phyloP scores from a whole-genome alignment of 1,284 basidiomycete genomes.

The Pseudozyma thailandica region DNA sequence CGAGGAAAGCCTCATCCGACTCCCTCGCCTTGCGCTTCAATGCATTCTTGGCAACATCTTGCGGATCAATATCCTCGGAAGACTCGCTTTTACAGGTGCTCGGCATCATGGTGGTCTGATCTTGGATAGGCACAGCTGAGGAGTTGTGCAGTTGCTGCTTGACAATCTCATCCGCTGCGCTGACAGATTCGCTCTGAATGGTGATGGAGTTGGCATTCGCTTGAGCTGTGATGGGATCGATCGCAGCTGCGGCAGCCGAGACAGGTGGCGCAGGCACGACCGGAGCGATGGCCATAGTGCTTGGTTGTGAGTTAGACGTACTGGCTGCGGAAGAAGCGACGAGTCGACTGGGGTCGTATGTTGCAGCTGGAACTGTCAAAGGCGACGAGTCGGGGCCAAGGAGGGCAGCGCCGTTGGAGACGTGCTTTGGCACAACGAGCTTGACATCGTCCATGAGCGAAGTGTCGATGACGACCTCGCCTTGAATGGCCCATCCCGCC shows the following conservation, averaged over 20 bases:
- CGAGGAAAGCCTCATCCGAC: conserved; percentile 16
- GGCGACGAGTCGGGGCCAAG: conserved; percentile 21
- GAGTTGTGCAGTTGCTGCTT: conserved; percentile 13
- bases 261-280: not conserved
- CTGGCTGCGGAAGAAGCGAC: conserved; percentile 11
- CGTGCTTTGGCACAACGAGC: conserved; percentile 73
- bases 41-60: conserved; percentile 26
- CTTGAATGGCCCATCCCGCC: conserved; percentile 84
- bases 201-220: conserved; percentile 15
- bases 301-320: conserved; percentile 3
- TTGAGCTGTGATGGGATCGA: conserved; percentile 22
- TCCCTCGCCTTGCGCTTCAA: conserved; percentile 32
- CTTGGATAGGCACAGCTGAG: conserved; percentile 13
- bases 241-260: conserved; percentile 7
- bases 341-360: conserved; percentile 23
- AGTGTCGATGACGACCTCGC: conserved; percentile 84
- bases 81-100: conserved; percentile 13
- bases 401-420: not conserved
- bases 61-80: conserved; percentile 33
- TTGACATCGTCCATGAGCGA: conserved; percentile 75
- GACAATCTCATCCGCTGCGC: conserved; percentile 17
- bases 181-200: conserved; percentile 18
- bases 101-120: conserved; percentile 8
- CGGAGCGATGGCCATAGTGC: not conserved
- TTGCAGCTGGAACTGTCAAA: conserved; percentile 23